A percentile compares a stretch with the other conserved stretches of the same genome.
phyloP scores from a whole-genome alignment of 2,329 filamentous ascomycete species.

The Paracoccidioides brasiliensis region DNA sequence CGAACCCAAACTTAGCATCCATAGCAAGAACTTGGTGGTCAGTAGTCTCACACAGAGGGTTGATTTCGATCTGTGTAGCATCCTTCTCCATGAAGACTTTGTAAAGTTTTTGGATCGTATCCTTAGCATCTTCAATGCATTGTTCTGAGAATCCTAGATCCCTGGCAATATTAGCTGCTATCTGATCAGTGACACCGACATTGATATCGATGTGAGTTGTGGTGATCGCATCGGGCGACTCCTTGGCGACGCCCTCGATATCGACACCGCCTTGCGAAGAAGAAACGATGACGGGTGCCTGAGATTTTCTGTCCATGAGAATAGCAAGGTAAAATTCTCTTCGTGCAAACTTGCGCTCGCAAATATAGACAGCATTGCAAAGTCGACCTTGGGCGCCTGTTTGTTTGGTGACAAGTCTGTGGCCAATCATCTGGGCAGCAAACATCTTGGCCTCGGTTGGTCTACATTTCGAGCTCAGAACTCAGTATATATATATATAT shows the following conservation, averaged over 20 bases:
- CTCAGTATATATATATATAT: neutral
- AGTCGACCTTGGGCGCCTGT: conserved; percentile 85
- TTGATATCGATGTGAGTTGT: conserved; percentile 93
- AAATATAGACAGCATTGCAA: conserved; percentile 97
- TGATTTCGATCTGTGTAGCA: conserved; percentile 98
- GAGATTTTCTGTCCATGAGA: conserved; percentile 89
- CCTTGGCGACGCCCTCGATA: conserved; percentile 96
- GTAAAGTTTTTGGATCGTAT: conserved; percentile 98
- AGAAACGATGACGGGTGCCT: conserved; percentile 89
- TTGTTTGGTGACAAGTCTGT: conserved; percentile 99
- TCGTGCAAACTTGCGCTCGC: conserved; percentile 98
- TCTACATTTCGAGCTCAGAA: conserved; percentile 23
- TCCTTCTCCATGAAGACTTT: conserved; percentile 97
- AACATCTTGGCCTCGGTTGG: conserved; percentile 94
- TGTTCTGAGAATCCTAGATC: conserved; percentile 96
- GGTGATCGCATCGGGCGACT: conserved; percentile 88
- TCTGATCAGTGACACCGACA: conserved; percentile 85
- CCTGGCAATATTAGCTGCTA: conserved; percentile 75
- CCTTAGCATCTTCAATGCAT: conserved; percentile 89
- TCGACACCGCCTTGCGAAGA: conserved; percentile 99
- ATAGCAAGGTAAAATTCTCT: conserved; percentile 98
- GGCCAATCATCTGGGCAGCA: conserved; percentile 97
- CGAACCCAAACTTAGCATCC: conserved; percentile 98
- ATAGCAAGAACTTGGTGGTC: conserved; percentile 98
- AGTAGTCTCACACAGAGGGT: conserved; percentile 93